A percentile compares a stretch with the other conserved stretches of the same genome.
These are phyloP conservation scores for Stephania cephalantha DNA, from an alignment of 164 flowering plant species.

Conservation along the genomic window DNA sequence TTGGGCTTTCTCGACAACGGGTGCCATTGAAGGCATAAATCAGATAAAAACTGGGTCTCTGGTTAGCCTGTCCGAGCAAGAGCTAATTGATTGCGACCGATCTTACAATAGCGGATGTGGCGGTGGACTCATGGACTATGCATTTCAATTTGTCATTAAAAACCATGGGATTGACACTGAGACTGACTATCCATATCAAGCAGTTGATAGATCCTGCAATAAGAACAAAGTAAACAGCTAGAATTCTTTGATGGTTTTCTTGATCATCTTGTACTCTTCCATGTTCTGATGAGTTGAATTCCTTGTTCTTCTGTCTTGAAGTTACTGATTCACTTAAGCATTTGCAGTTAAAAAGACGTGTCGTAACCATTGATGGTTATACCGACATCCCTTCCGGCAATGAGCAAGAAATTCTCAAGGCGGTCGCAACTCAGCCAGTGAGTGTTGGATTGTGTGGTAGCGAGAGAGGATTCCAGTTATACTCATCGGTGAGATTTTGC, in stretches of 20 bases:
- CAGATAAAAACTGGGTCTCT: slow-evolving; percentile 81
- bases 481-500: slow-evolving; percentile 59
- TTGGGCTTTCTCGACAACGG: slow-evolving; percentile 97
- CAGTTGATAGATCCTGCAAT: slow-evolving; percentile 41
- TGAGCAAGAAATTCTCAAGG: slow-evolving; percentile 57
- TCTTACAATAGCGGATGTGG: slow-evolving; percentile 70
- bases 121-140: slow-evolving; percentile 97
- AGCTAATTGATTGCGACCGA: slow-evolving; percentile 76
- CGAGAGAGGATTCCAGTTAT: slow-evolving; percentile 74
- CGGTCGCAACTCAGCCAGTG: slow-evolving; percentile 82
- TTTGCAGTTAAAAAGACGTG: slow-evolving; percentile 53
- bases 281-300: too few species aligned
- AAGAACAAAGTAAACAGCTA: slow-evolving; percentile 45
- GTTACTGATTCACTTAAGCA: not conserved
- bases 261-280: too few species aligned
- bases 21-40: slow-evolving; percentile 90
- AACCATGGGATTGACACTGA: slow-evolving; percentile 91
- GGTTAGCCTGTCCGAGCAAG: slow-evolving; percentile 91
- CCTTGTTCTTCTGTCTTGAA: not conserved
- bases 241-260: not conserved
- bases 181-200: slow-evolving; percentile 78
- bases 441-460: slow-evolving; percentile 95
- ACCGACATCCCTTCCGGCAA: slow-evolving; percentile 51
- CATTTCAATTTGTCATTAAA: slow-evolving; percentile 63
- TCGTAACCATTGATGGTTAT: slow-evolving; percentile 83